Base-by-base conservation (phyloP, 1,284 basidiomycete species). In the Irpex lacteus region DNA sequence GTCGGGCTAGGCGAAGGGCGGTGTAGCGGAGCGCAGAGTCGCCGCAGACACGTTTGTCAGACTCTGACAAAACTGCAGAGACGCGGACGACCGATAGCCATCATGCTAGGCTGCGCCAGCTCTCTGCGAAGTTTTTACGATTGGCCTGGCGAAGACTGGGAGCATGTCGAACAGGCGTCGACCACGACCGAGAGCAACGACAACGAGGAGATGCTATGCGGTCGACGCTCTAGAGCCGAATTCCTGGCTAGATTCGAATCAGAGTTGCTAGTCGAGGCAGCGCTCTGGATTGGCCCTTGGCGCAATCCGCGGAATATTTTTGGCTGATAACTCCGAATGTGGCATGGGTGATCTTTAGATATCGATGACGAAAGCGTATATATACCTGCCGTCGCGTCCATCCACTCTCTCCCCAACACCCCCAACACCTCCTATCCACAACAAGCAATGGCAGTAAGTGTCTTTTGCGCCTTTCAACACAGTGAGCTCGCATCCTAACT, bases 361-460 rank as follows among this genome's bases (percentile, higher is more conserved):
- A 56, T 56, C 54, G 54, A 56, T 56, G 54, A 56, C 32, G 54
- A 56, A 56, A 56, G 32, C 6, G 34, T 19, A 56, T 56, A 56
- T 34, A 56, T 34, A 34, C 13, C 54, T 11, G 11, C 26, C 9
- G 26, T 34, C 54, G 19, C 54, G 26, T 36, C 59, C 58, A 32
- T 56, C 58, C 26, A n/a, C 38, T 59, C 62, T 49, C 50, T 63
- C 58, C 59, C 52, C 62, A 58, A n/a, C 36, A 38, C 62, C 58
- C 52, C 59, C 59, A 26, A 36, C 58, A 44, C 59, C 59, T 37
- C 58, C 62, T 50, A 40, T 53, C 11, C 56, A 40, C 56, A 63
- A 11, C 34, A 63, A 63, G 26, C 62, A 66, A 44, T 66, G 65
- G 47, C 64, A 38, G 64, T 65, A 32, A 59, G 61, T 63, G 32